A percentile compares a stretch with the other conserved stretches of the same genome.
phyloP scores from a whole-genome alignment of 2,329 filamentous ascomycete species.

The Echinosphaeria canescens region DNA sequence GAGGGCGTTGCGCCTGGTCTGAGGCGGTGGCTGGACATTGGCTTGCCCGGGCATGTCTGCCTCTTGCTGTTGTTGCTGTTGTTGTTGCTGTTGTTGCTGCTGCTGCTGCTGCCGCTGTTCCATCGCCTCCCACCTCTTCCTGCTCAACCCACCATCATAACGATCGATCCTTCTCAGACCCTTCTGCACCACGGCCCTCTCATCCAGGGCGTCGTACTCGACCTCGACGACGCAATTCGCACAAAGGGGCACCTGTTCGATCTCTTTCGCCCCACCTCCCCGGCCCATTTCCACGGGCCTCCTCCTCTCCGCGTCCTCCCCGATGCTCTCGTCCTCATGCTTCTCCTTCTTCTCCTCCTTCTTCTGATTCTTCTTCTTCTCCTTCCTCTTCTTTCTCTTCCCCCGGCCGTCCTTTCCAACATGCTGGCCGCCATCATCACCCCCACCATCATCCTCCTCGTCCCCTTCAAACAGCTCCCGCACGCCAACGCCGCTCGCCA shows the following conservation, averaged over 20 bases:
- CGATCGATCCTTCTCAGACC: slow-evolving; percentile 19
- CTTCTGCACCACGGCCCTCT: slow-evolving; percentile 13
- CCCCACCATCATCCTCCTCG: slow-evolving; percentile 1
- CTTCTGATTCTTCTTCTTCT: no score
- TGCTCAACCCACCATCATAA: slow-evolving; percentile 22
- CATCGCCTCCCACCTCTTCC: slow-evolving; percentile 17
- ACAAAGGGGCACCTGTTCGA: slow-evolving; percentile 25
- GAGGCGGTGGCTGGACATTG: no score
- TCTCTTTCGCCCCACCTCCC: slow-evolving; percentile 13
- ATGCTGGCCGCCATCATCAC: no score
- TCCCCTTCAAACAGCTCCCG: slow-evolving; percentile 12
- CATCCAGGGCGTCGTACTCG: slow-evolving; percentile 13
- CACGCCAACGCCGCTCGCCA: slow-evolving; percentile 13
- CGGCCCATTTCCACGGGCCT: slow-evolving; percentile 3
- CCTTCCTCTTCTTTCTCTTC: no score
- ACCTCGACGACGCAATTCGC: slow-evolving; percentile 18
- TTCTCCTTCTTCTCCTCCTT: slow-evolving; percentile 2
- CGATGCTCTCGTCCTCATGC: slow-evolving; percentile 1
- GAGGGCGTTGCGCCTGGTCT: no score
- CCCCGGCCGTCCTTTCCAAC: neutral
- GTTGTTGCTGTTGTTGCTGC: no score
- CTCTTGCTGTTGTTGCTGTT: no score
- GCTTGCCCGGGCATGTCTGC: no score
- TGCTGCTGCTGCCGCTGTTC: slow-evolving; percentile 4
- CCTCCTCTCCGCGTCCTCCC: slow-evolving; percentile 1